Evolutionary conservation across 129 eudicot genomes (phyloP).

Genomic region (Lactuca sativa): DNA sequence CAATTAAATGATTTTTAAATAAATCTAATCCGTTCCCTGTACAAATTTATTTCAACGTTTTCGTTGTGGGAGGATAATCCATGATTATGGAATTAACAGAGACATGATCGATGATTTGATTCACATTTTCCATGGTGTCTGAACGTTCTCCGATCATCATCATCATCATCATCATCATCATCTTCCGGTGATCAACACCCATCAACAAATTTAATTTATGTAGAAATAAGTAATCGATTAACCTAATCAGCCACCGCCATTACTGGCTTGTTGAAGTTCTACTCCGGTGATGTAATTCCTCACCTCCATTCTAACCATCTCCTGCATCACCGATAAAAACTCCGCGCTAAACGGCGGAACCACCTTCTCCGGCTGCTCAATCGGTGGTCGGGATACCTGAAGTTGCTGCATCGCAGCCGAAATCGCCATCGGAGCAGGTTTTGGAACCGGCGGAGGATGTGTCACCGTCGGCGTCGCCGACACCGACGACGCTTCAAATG

Average conservation of each 20-base stretch:
- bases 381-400: slow-evolving; percentile 15
- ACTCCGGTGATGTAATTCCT: slow-evolving; percentile 64
- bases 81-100: slow-evolving; percentile 1
- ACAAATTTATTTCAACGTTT: slow-evolving; percentile 18
- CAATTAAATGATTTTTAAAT: slow-evolving; percentile 18
- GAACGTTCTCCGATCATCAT: background rate
- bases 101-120: slow-evolving; percentile 7
- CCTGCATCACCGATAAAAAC: slow-evolving; percentile 81
- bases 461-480: slow-evolving; percentile 29
- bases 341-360: slow-evolving; percentile 51
- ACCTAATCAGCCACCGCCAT: slow-evolving; percentile 34
- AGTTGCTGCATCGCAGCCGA: slow-evolving; percentile 28
- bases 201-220: slow-evolving; percentile 20
- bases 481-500: slow-evolving; percentile 37
- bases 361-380: slow-evolving; percentile 27
- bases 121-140: background rate
- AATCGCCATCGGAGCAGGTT: slow-evolving; percentile 18
- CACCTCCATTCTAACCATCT: slow-evolving; percentile 83
- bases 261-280: slow-evolving; percentile 30
- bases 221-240: slow-evolving; percentile 32
- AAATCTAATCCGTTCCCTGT: slow-evolving; percentile 15
- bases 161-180: background rate
- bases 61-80: slow-evolving; percentile 17
- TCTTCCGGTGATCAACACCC: slow-evolving; percentile 26
- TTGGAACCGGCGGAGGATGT: slow-evolving; percentile 25